Evolutionary conservation across 768 basidiomycete species (phyloP).

Genomic region (Suillus lakei): DNA sequence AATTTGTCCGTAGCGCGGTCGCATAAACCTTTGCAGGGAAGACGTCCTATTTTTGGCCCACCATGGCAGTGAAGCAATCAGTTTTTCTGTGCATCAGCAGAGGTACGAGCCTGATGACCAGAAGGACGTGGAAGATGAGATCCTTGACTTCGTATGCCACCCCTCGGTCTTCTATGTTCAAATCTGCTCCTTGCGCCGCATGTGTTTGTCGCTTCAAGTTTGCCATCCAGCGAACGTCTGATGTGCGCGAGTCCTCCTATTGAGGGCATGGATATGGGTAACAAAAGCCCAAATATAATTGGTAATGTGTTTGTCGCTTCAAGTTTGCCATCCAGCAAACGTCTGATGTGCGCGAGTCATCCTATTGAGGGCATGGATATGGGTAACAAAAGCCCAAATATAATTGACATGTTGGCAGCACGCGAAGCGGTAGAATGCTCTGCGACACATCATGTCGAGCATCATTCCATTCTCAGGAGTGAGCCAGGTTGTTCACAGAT

Average conservation of each 20-base stretch:
- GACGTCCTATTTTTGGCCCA: not conserved
- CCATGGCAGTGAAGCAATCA: not conserved
- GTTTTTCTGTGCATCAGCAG: not conserved
- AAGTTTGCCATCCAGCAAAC: not conserved
- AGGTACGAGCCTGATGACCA: not conserved
- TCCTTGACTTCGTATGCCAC: not conserved
- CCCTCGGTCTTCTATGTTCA: not conserved
- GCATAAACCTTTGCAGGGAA: not conserved
- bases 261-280: not conserved
- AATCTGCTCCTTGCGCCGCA: too few relatives aligned
- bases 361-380: not conserved
- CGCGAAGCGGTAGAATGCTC: not conserved
- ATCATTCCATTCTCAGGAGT: not conserved
- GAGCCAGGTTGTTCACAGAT: not conserved
- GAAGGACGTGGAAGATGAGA: not conserved
- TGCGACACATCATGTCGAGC: not conserved
- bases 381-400: not conserved
- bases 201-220: not conserved
- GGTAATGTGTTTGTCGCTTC: not conserved
- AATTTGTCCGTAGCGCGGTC: not conserved
- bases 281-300: not conserved
- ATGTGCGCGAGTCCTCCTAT: not conserved
- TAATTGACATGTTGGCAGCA: not conserved
- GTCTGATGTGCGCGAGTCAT: not conserved
- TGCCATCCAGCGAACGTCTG: not conserved